A percentile compares a stretch with the other conserved stretches of the same genome.
Evolutionary conservation across 2,329 filamentous ascomycete genomes (phyloP).

Genomic region (Monosporascus sp.): DNA sequence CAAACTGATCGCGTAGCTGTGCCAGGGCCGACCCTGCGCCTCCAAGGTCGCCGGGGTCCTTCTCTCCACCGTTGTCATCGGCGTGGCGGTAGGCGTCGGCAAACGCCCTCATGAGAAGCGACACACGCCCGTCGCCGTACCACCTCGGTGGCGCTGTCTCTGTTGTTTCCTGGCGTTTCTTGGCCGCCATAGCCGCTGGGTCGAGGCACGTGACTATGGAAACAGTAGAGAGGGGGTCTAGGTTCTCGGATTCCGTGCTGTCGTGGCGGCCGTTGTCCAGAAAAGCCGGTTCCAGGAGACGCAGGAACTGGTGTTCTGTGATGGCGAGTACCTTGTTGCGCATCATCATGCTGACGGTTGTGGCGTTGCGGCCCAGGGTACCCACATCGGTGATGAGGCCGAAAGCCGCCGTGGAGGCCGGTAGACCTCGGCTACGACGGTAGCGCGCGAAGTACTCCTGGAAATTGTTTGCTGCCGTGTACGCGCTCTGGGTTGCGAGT

Average conservation of each 20-base stretch:
- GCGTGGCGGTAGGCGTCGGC: slow-evolving; percentile 1
- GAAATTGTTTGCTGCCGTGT: neutral
- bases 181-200: slow-evolving; percentile 3
- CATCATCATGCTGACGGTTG: no score
- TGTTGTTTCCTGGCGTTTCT: neutral
- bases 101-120: slow-evolving; percentile 1
- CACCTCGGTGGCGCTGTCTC: neutral
- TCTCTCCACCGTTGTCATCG: neutral
- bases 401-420: neutral
- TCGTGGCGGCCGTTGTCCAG: no score
- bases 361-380: no score
- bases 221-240: neutral
- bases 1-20: neutral
- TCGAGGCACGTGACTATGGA: slow-evolving; percentile 4
- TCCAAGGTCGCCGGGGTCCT: no score
- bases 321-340: no score
- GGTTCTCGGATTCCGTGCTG: no score
- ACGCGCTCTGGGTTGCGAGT: neutral
- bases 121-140: slow-evolving; percentile 4
- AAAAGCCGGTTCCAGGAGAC: no score
- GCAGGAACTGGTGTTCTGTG: no score
- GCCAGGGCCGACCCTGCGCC: no score
- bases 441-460: neutral
- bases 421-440: neutral
- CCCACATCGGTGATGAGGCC: neutral